These are phyloP conservation scores for Emericellopsis atlantica DNA, from an alignment of 2,329 filamentous ascomycete genomes.

Conservation along the genomic window DNA sequence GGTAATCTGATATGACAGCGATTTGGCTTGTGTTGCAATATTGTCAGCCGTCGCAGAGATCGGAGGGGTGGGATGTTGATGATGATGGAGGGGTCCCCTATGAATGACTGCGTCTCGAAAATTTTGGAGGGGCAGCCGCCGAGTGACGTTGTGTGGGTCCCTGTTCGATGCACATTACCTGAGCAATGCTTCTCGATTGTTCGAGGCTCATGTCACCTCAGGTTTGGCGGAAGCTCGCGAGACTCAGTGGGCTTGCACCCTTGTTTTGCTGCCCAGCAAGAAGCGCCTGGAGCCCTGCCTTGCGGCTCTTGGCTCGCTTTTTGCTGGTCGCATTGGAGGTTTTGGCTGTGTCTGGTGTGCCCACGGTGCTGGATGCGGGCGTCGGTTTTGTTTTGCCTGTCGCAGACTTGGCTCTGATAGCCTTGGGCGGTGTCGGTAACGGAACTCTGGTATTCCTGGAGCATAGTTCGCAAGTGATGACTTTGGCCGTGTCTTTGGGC, in stretches of 20 bases:
- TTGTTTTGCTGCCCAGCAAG: conserved; percentile 38
- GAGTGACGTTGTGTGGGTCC: background rate
- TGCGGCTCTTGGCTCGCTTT: conserved; percentile 52
- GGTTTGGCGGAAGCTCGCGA: conserved; percentile 41
- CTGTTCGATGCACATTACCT: too few species aligned
- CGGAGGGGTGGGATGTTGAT: background rate
- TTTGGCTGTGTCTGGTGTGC: background rate
- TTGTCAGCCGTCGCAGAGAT: background rate
- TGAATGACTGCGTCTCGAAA: conserved; percentile 3
- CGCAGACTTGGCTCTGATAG: background rate
- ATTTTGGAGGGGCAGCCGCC: conserved; percentile 16
- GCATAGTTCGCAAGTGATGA: conserved; percentile 32
- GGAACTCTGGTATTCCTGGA: conserved; percentile 20
- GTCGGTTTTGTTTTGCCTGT: background rate
- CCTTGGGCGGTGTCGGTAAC: background rate
- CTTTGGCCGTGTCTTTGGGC: conserved; percentile 17
- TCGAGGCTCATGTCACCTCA: conserved; percentile 6
- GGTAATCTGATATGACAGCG: conserved; percentile 2
- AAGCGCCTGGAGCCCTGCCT: conserved; percentile 53
- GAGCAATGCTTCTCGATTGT: conserved; percentile 1
- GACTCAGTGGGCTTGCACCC: conserved; percentile 30
- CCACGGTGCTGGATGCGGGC: background rate
- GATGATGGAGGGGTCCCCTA: conserved; percentile 13
- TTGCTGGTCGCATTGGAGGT: conserved; percentile 45
- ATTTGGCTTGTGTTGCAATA: background rate